Percentiles rank a stretch among this genome's conserved stretches.
phyloP scores from a whole-genome alignment of 2,329 filamentous ascomycete species.

The Fusarium haematococcum region DNA sequence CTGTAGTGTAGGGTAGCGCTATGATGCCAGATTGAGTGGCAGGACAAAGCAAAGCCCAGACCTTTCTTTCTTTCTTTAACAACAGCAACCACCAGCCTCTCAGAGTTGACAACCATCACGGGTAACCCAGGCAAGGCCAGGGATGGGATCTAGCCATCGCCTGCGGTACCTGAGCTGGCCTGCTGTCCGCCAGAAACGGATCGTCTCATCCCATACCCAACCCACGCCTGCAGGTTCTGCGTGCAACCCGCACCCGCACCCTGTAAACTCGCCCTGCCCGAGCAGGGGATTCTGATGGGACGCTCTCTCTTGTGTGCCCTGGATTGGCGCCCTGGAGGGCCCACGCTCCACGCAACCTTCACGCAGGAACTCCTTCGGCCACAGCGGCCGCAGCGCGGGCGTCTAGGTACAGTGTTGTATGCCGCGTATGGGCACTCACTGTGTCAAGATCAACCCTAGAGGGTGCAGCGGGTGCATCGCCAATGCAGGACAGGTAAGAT shows the following conservation, averaged over 20 bases:
- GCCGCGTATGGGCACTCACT: neutral
- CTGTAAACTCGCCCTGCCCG: conserved; percentile 27
- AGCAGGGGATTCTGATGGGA: conserved; percentile 9
- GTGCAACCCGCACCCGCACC: conserved; percentile 9
- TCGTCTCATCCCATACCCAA: conserved; percentile 25
- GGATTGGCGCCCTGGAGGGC: conserved; percentile 26
- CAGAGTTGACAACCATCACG: conserved; percentile 22
- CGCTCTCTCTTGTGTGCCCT: conserved; percentile 1
- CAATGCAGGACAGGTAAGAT: conserved; percentile 8
- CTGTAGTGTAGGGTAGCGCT: conserved; percentile 25
- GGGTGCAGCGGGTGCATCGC: neutral
- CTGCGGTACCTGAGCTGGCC: conserved; percentile 9
- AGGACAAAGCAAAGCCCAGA: conserved; percentile 16
- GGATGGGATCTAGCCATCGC: conserved; percentile 1
- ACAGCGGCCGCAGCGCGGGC: conserved; percentile 26
- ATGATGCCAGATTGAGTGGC: conserved; percentile 6
- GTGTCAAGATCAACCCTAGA: neutral
- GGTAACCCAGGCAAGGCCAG: neutral
- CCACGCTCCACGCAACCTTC: conserved; percentile 37
- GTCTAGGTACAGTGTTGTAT: conserved; percentile 12
- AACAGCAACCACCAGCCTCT: conserved; percentile 16
- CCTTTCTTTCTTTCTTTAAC: conserved; percentile 2
- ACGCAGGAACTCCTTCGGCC: conserved; percentile 39
- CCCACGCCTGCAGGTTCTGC: conserved; percentile 24
- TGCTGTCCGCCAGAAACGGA: conserved; percentile 7